phyloP scores from a whole-genome alignment of 495 filamentous ascomycete species.

The Penicillium silybi region DNA sequence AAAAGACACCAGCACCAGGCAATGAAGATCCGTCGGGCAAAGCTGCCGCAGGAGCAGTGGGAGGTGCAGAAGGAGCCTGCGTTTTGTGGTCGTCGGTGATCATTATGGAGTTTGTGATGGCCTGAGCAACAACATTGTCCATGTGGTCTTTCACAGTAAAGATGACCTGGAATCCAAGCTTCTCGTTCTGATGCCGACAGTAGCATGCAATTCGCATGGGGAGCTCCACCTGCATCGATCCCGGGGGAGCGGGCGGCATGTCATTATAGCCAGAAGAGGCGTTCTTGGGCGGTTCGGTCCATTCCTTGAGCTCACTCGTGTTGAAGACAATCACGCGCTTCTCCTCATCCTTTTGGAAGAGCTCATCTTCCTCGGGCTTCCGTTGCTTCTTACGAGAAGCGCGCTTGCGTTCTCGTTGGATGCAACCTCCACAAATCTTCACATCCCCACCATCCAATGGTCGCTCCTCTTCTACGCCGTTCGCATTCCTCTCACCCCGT shows the following conservation, averaged over 20 bases:
- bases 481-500: conserved; percentile 36
- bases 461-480: conserved; percentile 54
- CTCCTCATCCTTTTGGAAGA: conserved; percentile 72
- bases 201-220: conserved; percentile 98
- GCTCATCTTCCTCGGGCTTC: conserved; percentile 75
- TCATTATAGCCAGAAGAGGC: conserved; percentile 26
- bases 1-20: conserved; percentile 44
- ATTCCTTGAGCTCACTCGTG: conserved; percentile 84
- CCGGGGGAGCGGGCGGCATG: conserved; percentile 46
- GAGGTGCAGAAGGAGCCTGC: conserved; percentile 46
- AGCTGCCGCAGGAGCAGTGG: conserved; percentile 33
- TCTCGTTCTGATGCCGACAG: conserved; percentile 90
- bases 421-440: conserved; percentile 78
- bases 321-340: conserved; percentile 91
- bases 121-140: conserved; percentile 72
- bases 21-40: conserved; percentile 41
- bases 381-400: conserved; percentile 85
- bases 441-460: conserved; percentile 81
- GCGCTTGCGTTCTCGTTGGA: conserved; percentile 80
- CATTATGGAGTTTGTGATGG: conserved; percentile 81
- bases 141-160: conserved; percentile 83
- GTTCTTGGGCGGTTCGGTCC: conserved; percentile 55
- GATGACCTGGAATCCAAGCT: conserved; percentile 87
- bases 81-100: conserved; percentile 98
- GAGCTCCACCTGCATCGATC: conserved; percentile 68